Base-by-base conservation (phyloP, 2,329 filamentous ascomycete genomes). In the Aureobasidium zeae region DNA sequence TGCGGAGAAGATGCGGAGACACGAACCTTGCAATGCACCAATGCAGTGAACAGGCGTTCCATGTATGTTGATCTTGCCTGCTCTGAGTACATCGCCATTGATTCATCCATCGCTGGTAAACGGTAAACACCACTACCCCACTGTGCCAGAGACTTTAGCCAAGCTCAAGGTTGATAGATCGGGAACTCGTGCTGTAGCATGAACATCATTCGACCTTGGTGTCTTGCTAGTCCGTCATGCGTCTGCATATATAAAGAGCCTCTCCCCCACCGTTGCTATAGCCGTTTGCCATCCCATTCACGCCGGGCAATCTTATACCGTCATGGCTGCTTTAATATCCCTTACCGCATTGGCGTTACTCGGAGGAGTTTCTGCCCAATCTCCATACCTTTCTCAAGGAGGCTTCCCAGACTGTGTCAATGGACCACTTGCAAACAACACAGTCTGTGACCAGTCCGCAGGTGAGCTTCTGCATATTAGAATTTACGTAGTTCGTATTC, bases 361-460 rank as follows among this genome's bases (percentile, higher is more conserved):
- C 12, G 41, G 39, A 31, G 21, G 26, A 15, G 32, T 31, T 4
- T 35, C 20, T 34, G 41, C 44, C 15, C 44, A 47, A n/a, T n/a
- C n/a, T n/a, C n/a, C n/a, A n/a, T 28, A 39, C 36, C 7, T 29
- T 33, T 19, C 24, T 28, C 33, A 44, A 21, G 48, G 48, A 7
- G 28, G 30, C n/a, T 73, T 72, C 44, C 72, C 72, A 2, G 70
- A 74, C 48, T 75, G 72, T 50, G 51, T 53, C 7, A 66, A 65
- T 53, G 70, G 70, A 0, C 71, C 71, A 0, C 55, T 74, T 16
- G 64, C 60, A 38, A 65, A 65, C 30, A 70, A 67, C 22, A 58
- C 63, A 2, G 68, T 76, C 4, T 77, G 73, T 52, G 62, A 76
- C 45, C 57, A 59, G 3, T 63, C 63, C 11, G 65, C 61, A 12